These are phyloP conservation scores for Auricularia heimuer DNA, from an alignment of 768 basidiomycete genomes.

Conservation along the genomic window DNA sequence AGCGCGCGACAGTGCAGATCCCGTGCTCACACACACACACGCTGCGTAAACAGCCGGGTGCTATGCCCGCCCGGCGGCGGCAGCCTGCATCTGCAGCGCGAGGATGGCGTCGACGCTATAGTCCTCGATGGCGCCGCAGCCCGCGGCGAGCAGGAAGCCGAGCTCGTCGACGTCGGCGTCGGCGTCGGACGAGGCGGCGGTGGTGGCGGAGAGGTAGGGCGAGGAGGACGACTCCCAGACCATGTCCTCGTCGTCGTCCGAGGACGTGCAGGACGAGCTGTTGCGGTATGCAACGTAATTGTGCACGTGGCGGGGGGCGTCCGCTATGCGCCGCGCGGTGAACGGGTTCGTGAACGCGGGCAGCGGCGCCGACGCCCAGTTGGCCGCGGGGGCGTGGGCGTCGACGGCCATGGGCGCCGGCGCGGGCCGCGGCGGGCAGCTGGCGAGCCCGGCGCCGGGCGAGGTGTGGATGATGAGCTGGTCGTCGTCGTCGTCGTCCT, in stretches of 20 bases:
- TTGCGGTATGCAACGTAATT: slow-evolving; percentile 12
- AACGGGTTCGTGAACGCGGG: slow-evolving; percentile 6
- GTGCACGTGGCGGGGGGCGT: slow-evolving; percentile 23
- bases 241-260: slow-evolving; percentile 25
- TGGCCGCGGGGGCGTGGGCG: slow-evolving; percentile 36
- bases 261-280: slow-evolving; percentile 20
- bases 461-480: slow-evolving; percentile 47
- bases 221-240: slow-evolving; percentile 8
- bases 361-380: slow-evolving; percentile 20
- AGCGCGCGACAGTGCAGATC: too few species aligned
- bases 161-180: slow-evolving; percentile 37
- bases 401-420: slow-evolving; percentile 32
- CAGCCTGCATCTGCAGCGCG: neutral
- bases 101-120: slow-evolving; percentile 22
- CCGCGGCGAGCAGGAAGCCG: slow-evolving; percentile 51
- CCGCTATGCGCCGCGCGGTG: slow-evolving; percentile 17
- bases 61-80: too few species aligned
- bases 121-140: slow-evolving; percentile 50
- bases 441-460: slow-evolving; percentile 19
- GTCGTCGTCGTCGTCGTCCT: slow-evolving; percentile 37
- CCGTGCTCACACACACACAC: too few species aligned
- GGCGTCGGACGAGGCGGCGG: slow-evolving; percentile 8
- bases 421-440: slow-evolving; percentile 8
- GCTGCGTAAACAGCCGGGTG: too few species aligned
- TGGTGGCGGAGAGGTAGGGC: slow-evolving; percentile 9